Percentiles rank a stretch among this genome's conserved stretches.
These are phyloP conservation scores for Tarenaya hassleriana DNA, from an alignment of 345 rosid species.

Conservation along the genomic window DNA sequence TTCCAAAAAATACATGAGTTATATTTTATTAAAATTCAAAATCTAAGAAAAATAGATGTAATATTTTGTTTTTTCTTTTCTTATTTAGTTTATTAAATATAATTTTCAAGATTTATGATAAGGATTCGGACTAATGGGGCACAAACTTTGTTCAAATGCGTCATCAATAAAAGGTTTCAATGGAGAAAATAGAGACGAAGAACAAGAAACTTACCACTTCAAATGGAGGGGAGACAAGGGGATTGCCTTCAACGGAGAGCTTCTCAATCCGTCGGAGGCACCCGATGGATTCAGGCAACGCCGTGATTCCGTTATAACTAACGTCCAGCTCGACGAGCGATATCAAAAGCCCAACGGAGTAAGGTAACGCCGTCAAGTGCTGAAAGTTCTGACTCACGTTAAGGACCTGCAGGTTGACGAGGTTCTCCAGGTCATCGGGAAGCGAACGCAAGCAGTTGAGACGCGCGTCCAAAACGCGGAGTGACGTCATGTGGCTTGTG, in stretches of 20 bases:
- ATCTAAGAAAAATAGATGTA: too few species aligned
- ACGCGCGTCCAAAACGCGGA: slow-evolving; percentile 54
- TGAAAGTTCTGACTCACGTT: slow-evolving; percentile 86
- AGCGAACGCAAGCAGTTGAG: slow-evolving; percentile 60
- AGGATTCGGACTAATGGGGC: too few species aligned
- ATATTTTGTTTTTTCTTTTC: too few species aligned
- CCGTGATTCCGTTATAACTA: slow-evolving; percentile 57
- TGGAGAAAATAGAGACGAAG: background rate
- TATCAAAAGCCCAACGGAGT: slow-evolving; percentile 66
- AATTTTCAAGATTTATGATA: too few species aligned
- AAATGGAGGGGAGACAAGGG: slow-evolving; percentile 60
- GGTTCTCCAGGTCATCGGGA: slow-evolving; percentile 70
- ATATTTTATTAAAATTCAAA: too few species aligned
- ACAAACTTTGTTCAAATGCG: too few species aligned
- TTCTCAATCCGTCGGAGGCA: slow-evolving; percentile 63
- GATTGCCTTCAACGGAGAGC: slow-evolving; percentile 72
- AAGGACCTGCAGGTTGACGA: slow-evolving; percentile 55
- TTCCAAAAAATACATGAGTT: too few species aligned
- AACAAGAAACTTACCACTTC: slow-evolving; percentile 36
- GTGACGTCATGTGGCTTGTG: slow-evolving; percentile 47
- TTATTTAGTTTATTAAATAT: too few species aligned
- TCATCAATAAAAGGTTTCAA: too few species aligned
- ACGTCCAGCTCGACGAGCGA: slow-evolving; percentile 70
- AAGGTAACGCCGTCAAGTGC: slow-evolving; percentile 53
- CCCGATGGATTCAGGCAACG: slow-evolving; percentile 63